Evolutionary conservation across 2,329 filamentous ascomycete species (phyloP).

Genomic region (Penicillium frequentans): DNA sequence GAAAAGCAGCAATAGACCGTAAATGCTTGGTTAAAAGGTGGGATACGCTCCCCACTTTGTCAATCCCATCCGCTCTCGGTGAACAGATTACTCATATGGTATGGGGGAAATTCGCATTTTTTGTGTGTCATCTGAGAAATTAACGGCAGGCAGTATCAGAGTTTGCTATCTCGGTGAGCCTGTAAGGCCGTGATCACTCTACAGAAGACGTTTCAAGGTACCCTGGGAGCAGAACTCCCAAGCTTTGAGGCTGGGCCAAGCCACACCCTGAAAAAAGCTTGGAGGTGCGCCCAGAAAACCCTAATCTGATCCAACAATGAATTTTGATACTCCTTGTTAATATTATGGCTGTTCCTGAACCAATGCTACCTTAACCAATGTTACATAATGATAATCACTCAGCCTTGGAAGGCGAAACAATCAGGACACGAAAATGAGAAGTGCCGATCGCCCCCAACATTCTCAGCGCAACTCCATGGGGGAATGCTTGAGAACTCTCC

Average conservation of each 20-base stretch:
- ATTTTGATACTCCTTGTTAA: too few relatives aligned
- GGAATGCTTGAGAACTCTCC: too few relatives aligned
- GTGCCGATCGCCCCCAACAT: too few relatives aligned
- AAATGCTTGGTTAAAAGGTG: conserved; percentile 2
- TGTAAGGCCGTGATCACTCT: not conserved
- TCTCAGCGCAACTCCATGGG: too few relatives aligned
- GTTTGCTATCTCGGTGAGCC: not conserved
- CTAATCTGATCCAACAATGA: too few relatives aligned
- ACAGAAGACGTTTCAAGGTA: not conserved
- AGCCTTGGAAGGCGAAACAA: too few relatives aligned
- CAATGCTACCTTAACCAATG: too few relatives aligned
- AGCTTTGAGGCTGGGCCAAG: not conserved
- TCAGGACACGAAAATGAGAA: too few relatives aligned
- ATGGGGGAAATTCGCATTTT: not conserved
- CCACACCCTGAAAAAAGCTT: not conserved
- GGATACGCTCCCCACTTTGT: conserved; percentile 1
- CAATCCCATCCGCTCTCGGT: conserved; percentile 1
- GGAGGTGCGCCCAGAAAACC: not conserved
- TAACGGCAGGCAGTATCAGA: not conserved
- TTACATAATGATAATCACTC: too few relatives aligned
- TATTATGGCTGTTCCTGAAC: too few relatives aligned
- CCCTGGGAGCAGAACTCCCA: not conserved
- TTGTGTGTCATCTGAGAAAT: not conserved
- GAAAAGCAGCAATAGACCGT: conserved; percentile 5
- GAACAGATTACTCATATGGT: conserved; percentile 1